These are phyloP conservation scores for Sclerotinia borealis DNA, from an alignment of 2,329 filamentous ascomycete species.

Conservation along the genomic window DNA sequence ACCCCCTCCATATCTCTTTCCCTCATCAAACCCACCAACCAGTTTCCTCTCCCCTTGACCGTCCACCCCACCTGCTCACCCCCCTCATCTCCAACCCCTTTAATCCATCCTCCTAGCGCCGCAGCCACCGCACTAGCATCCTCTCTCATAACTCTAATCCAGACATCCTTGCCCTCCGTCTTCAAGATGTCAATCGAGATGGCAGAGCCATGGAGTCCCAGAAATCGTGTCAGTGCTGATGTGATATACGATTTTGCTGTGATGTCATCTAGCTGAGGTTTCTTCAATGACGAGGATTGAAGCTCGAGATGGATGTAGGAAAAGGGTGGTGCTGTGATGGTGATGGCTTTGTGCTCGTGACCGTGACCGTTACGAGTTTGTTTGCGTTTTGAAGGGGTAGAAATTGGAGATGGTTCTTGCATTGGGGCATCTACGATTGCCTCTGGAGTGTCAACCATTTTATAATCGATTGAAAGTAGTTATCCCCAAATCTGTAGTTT, in stretches of 20 bases:
- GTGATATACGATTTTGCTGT: constrained; percentile 58
- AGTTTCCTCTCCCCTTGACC: constrained; percentile 54
- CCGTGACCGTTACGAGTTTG: constrained; percentile 15
- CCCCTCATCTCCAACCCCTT: constrained; percentile 35
- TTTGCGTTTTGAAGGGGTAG: constrained; percentile 11
- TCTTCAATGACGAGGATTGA: constrained; percentile 30
- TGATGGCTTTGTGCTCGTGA: constrained; percentile 46
- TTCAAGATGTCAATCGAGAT: constrained; percentile 67
- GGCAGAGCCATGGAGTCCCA: constrained; percentile 61
- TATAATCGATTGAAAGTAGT: neutral
- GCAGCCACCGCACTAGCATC: constrained; percentile 57
- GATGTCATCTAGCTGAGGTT: constrained; percentile 49
- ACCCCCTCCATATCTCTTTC: constrained; percentile 24
- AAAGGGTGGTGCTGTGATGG: constrained; percentile 46
- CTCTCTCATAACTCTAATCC: constrained; percentile 57
- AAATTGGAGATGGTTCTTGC: neutral
- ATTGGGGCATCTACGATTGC: neutral
- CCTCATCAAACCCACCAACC: constrained; percentile 55
- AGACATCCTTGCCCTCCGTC: constrained; percentile 48
- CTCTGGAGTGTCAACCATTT: neutral
- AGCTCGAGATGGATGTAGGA: constrained; percentile 53
- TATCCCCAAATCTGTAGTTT: neutral
- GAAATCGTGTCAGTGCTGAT: constrained; percentile 58
- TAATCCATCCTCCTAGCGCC: constrained; percentile 58
- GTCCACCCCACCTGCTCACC: constrained; percentile 38